Evolutionary conservation across 2,329 filamentous ascomycete genomes (phyloP), one percentile per base, ranked within the genome.

Genomic region (Pyrenophora seminiperda): DNA sequence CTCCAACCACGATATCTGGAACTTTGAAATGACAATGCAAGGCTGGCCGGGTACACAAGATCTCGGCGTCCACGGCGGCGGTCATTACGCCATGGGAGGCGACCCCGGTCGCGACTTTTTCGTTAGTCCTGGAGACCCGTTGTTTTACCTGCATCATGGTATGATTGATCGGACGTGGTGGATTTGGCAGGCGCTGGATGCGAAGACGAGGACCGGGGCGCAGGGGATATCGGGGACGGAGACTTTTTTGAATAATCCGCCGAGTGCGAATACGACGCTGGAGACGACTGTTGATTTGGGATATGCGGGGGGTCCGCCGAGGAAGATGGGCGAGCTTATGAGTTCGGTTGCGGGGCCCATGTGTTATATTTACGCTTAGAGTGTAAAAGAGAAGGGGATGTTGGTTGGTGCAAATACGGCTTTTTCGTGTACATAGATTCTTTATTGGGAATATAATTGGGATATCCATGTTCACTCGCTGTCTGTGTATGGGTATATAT

Each of bases 131-230:
- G 62, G 62, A 10, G 68, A 72, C 37, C 68, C 68, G 2, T n/a
- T 68, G 14, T 81, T 81, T 64, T 81, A 72, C 60, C 67, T 78
- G 15, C 78, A 80, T 57, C 77, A 81, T 50, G 63, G 48, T 1
- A 51, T 50, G 45, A 75, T 81, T 20, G 78, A 80, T 58, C 70
- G 75, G 9, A 63, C 71, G 1, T 81, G 73, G 72, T 78, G 75
- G 58, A 63, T 61, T 15, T 66, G 64, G 64, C 62, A 67, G 34
- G 77, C 76, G 44, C 59, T 76, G 15, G 72, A 79, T 46, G 58
- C 66, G 32, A 60, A 66, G 49, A 68, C 67, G 3, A 67, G 78
- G 19, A 59, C 50, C 1, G 53, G 61, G 55, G 50, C 2, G 30
- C 51, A n/a, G 13, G 66, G 63, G 5, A 75, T 81, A 47, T 65